A percentile compares a stretch with the other conserved stretches of the same genome.
These are phyloP conservation scores for Collybia nuda DNA, from an alignment of 768 basidiomycete species.

Conservation along the genomic window DNA sequence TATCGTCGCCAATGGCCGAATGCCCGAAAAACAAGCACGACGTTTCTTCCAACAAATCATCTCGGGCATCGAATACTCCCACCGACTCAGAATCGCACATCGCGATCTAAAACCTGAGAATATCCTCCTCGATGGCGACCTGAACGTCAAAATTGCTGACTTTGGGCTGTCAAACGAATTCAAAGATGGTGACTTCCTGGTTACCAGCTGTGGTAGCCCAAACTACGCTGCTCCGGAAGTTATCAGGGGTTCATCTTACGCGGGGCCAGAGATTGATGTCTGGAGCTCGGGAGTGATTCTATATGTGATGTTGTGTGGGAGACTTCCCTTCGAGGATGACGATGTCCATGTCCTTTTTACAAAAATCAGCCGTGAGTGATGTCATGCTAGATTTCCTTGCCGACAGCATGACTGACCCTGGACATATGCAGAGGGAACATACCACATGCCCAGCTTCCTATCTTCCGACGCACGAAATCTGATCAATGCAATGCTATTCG, in stretches of 20 bases:
- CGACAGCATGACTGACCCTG: slow-evolving; percentile 7
- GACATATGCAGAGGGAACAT: slow-evolving; percentile 70
- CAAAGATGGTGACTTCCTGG: slow-evolving; percentile 94
- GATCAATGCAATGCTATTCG: slow-evolving; percentile 86
- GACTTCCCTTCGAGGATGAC: slow-evolving; percentile 96
- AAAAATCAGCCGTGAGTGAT: slow-evolving; percentile 80
- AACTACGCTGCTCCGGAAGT: slow-evolving; percentile 99
- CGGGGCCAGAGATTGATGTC: slow-evolving; percentile 97
- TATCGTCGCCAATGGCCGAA: slow-evolving; percentile 91
- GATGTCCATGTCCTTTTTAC: slow-evolving; percentile 91
- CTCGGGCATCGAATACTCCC: slow-evolving; percentile 95
- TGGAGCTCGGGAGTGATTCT: slow-evolving; percentile 99
- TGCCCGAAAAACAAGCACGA: slow-evolving; percentile 84
- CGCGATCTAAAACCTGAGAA: slow-evolving; percentile 99
- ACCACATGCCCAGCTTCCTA: slow-evolving; percentile 81
- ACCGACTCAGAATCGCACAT: slow-evolving; percentile 95
- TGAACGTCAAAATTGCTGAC: slow-evolving; percentile 98
- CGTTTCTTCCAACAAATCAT: slow-evolving; percentile 99
- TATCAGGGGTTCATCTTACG: slow-evolving; percentile 92
- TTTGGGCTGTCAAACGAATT: slow-evolving; percentile 97
- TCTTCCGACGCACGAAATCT: slow-evolving; percentile 76
- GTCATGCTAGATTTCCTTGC: neutral
- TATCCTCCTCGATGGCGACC: slow-evolving; percentile 78
- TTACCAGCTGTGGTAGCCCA: slow-evolving; percentile 96
- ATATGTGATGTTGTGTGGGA: slow-evolving; percentile 95